Percentiles rank a stretch among this genome's conserved stretches.
Evolutionary conservation across 2,329 filamentous ascomycete species (phyloP).

Genomic region (Colletotrichum tanaceti): DNA sequence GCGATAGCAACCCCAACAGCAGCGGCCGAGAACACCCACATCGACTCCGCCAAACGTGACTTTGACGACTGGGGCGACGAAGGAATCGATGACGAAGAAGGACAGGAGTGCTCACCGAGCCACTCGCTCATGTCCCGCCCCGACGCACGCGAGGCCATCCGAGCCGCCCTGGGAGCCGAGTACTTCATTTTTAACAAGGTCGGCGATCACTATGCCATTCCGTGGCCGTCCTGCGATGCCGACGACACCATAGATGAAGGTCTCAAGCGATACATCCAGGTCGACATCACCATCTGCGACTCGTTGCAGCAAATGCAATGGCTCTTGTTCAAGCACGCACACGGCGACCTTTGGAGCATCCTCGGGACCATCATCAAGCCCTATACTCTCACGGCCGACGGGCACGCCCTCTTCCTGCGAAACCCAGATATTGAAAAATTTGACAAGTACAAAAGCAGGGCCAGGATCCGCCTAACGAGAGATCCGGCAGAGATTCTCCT

Average conservation of each 20-base stretch:
- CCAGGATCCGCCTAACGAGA: conserved; percentile 69
- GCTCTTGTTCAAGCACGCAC: conserved; percentile 74
- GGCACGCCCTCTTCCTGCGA: conserved; percentile 72
- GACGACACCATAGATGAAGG: not conserved
- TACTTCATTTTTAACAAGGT: conserved; percentile 48
- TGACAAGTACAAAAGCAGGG: conserved; percentile 56
- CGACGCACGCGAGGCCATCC: conserved; percentile 16
- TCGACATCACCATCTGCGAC: conserved; percentile 72
- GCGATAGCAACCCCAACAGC: too few relatives aligned
- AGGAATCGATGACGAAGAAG: not conserved
- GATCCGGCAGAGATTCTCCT: conserved; percentile 66
- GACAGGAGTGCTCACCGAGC: not conserved
- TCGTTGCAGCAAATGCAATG: conserved; percentile 63
- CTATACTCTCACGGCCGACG: conserved; percentile 74
- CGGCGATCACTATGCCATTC: conserved; percentile 63
- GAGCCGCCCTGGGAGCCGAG: conserved; percentile 58
- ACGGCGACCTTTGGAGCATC: conserved; percentile 77
- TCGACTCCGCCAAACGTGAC: not conserved
- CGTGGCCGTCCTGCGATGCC: conserved; percentile 56
- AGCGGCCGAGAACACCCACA: not conserved
- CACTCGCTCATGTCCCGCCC: not conserved
- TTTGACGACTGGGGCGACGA: too few relatives aligned
- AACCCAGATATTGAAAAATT: conserved; percentile 74
- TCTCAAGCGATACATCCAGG: conserved; percentile 64
- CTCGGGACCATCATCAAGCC: conserved; percentile 73